phyloP scores from a whole-genome alignment of 2,329 filamentous ascomycete genomes.

The Trichoderma sp. region DNA sequence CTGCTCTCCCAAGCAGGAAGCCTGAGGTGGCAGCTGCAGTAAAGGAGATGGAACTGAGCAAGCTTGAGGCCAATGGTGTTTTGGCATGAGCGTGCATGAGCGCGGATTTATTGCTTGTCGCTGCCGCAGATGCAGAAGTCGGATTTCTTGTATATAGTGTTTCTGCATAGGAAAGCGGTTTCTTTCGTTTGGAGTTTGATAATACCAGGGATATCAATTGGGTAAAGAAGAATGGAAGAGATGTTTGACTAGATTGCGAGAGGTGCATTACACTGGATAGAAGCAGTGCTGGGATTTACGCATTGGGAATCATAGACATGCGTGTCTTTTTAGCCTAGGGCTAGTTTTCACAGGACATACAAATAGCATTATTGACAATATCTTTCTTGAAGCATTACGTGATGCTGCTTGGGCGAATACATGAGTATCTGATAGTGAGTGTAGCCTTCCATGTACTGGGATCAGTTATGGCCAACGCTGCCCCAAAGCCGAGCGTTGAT shows the following conservation, averaged over 20 bases:
- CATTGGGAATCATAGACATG: constrained; percentile 9
- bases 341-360: neutral
- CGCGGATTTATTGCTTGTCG: neutral
- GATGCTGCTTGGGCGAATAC: neutral
- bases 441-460: neutral
- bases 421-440: neutral
- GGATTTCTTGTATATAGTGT: constrained; percentile 12
- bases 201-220: constrained; percentile 16
- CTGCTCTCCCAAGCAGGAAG: constrained; percentile 4
- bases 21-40: neutral
- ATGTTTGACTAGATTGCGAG: neutral
- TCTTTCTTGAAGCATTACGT: neutral
- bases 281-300: constrained; percentile 3
- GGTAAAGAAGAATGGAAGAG: neutral
- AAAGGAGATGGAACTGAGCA: constrained; percentile 9
- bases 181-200: constrained; percentile 8
- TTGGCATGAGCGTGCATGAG: constrained; percentile 6
- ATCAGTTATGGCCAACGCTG: neutral
- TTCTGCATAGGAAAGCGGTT: neutral
- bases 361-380: neutral
- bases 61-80: constrained; percentile 14
- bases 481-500: neutral
- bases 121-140: neutral
- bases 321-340: neutral
- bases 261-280: constrained; percentile 2